Conservation (phyloP, 805 yeast genomes). For the Saccharomycopsis lassenensis region DNA sequence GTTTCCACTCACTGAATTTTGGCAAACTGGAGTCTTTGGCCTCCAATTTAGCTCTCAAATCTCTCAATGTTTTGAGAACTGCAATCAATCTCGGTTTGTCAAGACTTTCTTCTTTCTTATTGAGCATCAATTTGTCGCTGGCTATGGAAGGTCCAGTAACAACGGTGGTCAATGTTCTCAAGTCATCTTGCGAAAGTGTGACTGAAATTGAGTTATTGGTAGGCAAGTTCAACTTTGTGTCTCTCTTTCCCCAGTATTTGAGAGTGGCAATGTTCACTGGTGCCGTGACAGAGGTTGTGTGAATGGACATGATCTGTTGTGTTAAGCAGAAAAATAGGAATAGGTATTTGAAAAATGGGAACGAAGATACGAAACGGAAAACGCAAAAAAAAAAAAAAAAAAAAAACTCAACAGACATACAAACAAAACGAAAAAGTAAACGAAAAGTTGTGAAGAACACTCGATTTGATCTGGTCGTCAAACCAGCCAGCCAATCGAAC, state of each 20-base stretch:
- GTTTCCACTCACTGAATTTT: slow-evolving; percentile 47
- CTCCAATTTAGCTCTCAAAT: slow-evolving; percentile 55
- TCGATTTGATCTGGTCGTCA: too few species aligned
- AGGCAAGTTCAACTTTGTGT: slow-evolving; percentile 77
- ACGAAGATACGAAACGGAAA: too few species aligned
- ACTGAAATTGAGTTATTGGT: slow-evolving; percentile 95
- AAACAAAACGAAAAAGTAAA: too few species aligned
- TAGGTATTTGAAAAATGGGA: too few species aligned
- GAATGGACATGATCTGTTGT: slow-evolving; percentile 33
- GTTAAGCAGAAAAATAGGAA: too few species aligned
- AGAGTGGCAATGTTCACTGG: slow-evolving; percentile 97
- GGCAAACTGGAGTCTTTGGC: slow-evolving; percentile 41
- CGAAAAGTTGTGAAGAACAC: too few species aligned
- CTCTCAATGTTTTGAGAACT: slow-evolving; percentile 54
- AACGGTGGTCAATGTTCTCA: slow-evolving; percentile 86
- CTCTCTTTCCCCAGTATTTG: slow-evolving; percentile 99
- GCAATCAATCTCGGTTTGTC: slow-evolving; percentile 34
- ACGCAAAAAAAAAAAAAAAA: too few species aligned
- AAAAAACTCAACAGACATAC: too few species aligned
- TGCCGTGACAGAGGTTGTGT: slow-evolving; percentile 79
- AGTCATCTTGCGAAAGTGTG: slow-evolving; percentile 82
- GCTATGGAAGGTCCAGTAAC: slow-evolving; percentile 50
- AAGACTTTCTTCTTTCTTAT: too few species aligned
- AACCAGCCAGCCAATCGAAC: too few species aligned
- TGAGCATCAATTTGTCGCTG: too few species aligned